Conservation (phyloP, 768 basidiomycete species). For the Lactarius trivialis region DNA sequence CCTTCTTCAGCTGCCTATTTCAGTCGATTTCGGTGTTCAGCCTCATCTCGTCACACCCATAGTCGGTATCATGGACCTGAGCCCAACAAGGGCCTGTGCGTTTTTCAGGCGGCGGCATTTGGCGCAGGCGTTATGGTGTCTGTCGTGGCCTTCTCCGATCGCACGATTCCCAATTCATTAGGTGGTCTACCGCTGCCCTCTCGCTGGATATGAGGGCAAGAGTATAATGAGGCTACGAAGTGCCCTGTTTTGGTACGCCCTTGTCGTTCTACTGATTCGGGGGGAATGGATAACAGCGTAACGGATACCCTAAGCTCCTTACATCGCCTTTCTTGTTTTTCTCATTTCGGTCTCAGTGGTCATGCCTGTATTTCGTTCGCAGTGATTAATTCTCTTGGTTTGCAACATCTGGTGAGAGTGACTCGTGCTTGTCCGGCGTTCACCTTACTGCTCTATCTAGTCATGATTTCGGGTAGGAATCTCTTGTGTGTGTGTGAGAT, state of each 20-base stretch:
- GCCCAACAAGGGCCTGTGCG: no score
- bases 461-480: background rate
- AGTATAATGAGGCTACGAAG: background rate
- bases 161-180: background rate
- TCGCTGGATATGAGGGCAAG: constrained; percentile 5
- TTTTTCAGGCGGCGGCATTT: no score
- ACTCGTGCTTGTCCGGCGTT: constrained; percentile 12
- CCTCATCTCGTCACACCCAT: no score
- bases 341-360: background rate
- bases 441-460: constrained; percentile 6
- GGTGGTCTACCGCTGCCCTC: constrained; percentile 9
- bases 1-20: constrained; percentile 7
- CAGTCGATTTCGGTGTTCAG: background rate
- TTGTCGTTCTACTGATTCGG: background rate
- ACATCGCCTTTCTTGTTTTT: constrained; percentile 2
- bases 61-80: no score
- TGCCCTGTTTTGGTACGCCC: constrained; percentile 2
- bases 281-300: background rate
- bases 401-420: background rate
- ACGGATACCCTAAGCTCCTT: constrained; percentile 8
- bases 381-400: background rate
- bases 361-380: background rate
- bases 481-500: no score
- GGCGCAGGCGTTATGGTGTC: no score
- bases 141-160: no score